Conservation (phyloP, 2,329 filamentous ascomycete species). For the Hortaea sp. region DNA sequence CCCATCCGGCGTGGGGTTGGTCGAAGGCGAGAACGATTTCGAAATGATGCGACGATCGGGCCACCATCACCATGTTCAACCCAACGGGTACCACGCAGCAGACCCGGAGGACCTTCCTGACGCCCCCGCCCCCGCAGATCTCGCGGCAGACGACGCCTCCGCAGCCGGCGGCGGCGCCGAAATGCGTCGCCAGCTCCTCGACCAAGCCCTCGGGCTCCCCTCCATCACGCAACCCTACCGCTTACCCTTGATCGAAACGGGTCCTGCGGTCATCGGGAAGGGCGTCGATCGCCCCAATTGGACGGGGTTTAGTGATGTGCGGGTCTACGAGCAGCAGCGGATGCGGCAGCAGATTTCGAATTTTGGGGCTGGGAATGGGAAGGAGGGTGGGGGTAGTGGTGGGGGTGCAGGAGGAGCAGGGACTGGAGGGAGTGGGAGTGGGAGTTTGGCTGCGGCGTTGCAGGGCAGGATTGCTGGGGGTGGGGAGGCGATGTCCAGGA, state of each 20-base stretch:
- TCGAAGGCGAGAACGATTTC: constrained; percentile 40
- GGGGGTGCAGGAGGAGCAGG: background rate
- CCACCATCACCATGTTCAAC: constrained; percentile 13
- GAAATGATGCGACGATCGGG: constrained; percentile 32
- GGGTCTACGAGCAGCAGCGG: constrained; percentile 1
- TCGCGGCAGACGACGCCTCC: background rate
- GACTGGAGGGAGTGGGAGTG: background rate
- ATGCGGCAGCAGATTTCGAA: constrained; percentile 1
- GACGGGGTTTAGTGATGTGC: constrained; percentile 22
- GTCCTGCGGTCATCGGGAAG: constrained; percentile 23
- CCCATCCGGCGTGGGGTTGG: constrained; percentile 27
- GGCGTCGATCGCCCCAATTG: constrained; percentile 24
- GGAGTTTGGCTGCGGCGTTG: background rate
- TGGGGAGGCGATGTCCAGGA: constrained; percentile 16
- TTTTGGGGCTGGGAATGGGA: background rate
- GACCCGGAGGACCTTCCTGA: constrained; percentile 1
- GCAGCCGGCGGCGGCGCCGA: constrained; percentile 13
- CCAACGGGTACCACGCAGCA: constrained; percentile 1
- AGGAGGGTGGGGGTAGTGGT: background rate
- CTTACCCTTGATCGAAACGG: constrained; percentile 24
- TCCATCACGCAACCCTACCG: constrained; percentile 23
- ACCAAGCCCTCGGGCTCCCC: constrained; percentile 23
- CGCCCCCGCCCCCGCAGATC: background rate
- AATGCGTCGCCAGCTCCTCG: constrained; percentile 22
- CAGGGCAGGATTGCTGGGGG: background rate